Base-by-base conservation (phyloP, 1,284 basidiomycete species). In the Trichosporon sp. region DNA sequence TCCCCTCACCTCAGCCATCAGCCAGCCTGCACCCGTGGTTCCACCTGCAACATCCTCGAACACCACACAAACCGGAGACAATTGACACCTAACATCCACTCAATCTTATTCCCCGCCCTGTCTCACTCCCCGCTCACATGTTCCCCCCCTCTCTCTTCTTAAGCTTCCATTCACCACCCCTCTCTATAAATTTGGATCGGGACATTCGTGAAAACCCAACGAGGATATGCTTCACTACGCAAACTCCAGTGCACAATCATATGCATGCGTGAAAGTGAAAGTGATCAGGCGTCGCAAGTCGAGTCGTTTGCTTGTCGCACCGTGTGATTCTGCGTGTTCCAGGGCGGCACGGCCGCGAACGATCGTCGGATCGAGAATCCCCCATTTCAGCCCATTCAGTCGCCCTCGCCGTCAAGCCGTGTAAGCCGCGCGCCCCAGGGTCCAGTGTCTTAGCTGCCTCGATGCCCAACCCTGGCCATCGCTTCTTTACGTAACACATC, bases 21-120 rank as follows among this genome's bases (percentile, higher is more conserved):
- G 19, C 48, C 48, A 54, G 48, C 48, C 40, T 38, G 37, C 37
- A 6, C 7, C 37, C 37, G 37, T 38, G 37, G 7, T 38, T 38
- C 7, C 37, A 38, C 37, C 5, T 38, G 37, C 5, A 43, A 19
- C 48, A 54, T n/a, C n/a, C 19, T n/a, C 4, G 10, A 43, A 43
- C 40, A 8, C 10, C 3, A 11, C 40, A 43, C 43, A 16, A 46
- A 46, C 43, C 43, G 43, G 43, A 46, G 43, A 46, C 43, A 46
- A 46, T 46, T 46, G 43, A 46, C 43, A 19, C 19, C 54, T 26
- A 19, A 31, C 35, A 56, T 59, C 31, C 26, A 32, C 26, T 59
- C 31, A 59, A 59, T 59, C 54, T 59, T 59, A 19, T 59, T 59
- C 54, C 54, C 12, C 10, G 21, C 54, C 54, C 54, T n/a, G 43